These are phyloP conservation scores for Colletotrichum cuscutae DNA, from an alignment of 2,329 filamentous ascomycete genomes.

Conservation along the genomic window DNA sequence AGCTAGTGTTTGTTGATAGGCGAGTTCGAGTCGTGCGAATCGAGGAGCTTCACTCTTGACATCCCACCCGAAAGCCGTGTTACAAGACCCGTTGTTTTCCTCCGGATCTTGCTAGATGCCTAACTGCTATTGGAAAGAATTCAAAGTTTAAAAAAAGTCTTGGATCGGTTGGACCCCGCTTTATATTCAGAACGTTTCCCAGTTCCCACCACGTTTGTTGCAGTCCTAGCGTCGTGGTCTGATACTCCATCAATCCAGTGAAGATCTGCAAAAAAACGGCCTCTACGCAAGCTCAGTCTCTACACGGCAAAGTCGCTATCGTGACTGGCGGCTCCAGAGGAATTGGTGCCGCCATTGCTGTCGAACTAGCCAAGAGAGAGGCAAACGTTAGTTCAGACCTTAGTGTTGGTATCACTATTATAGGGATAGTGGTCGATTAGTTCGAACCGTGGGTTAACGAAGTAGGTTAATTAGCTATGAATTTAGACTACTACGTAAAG, in stretches of 20 bases:
- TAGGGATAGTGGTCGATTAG: too few relatives aligned
- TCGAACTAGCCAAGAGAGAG: conserved; percentile 64
- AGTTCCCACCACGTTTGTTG: background rate
- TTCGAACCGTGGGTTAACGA: too few relatives aligned
- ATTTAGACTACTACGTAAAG: too few relatives aligned
- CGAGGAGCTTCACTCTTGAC: background rate
- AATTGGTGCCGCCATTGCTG: conserved; percentile 67
- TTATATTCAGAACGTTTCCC: background rate
- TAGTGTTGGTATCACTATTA: too few relatives aligned
- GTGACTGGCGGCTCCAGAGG: conserved; percentile 57
- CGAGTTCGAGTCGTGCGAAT: background rate
- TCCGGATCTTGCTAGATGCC: background rate
- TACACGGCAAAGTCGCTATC: conserved; percentile 40
- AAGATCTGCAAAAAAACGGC: background rate
- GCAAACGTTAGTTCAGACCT: conserved; percentile 41
- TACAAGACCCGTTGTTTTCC: background rate
- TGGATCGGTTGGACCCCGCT: background rate
- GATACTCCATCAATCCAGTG: background rate
- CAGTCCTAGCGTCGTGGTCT: background rate
- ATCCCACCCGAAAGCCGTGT: background rate
- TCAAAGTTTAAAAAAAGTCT: background rate
- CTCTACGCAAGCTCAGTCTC: conserved; percentile 29
- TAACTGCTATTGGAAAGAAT: background rate
- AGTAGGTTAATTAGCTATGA: too few relatives aligned
- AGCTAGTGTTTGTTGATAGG: background rate